These are phyloP conservation scores for Saprolegnia parasitica DNA, from an alignment of 352 stramenopile genomes.

Conservation along the genomic window DNA sequence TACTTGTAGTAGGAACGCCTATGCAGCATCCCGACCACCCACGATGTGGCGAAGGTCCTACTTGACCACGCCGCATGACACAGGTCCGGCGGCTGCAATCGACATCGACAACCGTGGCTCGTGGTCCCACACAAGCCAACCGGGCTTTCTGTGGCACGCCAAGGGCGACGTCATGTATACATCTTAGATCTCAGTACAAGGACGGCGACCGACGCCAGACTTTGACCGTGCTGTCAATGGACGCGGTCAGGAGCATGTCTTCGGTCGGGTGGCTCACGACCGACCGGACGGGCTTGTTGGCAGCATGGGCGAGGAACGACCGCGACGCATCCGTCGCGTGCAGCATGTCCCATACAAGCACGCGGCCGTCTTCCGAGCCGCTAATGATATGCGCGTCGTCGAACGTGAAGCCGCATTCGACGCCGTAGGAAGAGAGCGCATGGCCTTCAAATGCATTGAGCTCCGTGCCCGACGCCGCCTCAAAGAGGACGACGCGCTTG, in stretches of 20 bases:
- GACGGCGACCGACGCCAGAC: constrained; percentile 39
- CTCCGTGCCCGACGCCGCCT: constrained; percentile 57
- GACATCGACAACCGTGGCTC: too few relatives aligned
- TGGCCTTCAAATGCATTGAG: constrained; percentile 50
- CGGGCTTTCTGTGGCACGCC: too few relatives aligned
- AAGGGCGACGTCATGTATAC: too few relatives aligned
- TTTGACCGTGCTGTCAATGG: constrained; percentile 61
- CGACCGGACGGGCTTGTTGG: constrained; percentile 49
- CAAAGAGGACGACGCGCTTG: constrained; percentile 52
- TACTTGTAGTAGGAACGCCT: too few relatives aligned
- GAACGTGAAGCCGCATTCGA: constrained; percentile 59
- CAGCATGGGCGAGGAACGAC: constrained; percentile 48
- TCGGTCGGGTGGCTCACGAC: constrained; percentile 58
- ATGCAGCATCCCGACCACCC: too few relatives aligned
- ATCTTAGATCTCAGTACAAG: too few relatives aligned
- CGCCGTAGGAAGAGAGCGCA: constrained; percentile 51
- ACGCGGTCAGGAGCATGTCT: constrained; percentile 58
- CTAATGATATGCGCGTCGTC: constrained; percentile 65
- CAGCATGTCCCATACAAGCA: constrained; percentile 56
- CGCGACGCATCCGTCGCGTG: constrained; percentile 11
- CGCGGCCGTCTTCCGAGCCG: constrained; percentile 66
- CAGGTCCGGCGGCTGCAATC: too few relatives aligned
- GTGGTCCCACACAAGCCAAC: too few relatives aligned
- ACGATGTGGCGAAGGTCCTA: too few relatives aligned
- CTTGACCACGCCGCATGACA: too few relatives aligned